phyloP scores from a whole-genome alignment of 495 filamentous ascomycete genomes.

The Podospora tetraspora region DNA sequence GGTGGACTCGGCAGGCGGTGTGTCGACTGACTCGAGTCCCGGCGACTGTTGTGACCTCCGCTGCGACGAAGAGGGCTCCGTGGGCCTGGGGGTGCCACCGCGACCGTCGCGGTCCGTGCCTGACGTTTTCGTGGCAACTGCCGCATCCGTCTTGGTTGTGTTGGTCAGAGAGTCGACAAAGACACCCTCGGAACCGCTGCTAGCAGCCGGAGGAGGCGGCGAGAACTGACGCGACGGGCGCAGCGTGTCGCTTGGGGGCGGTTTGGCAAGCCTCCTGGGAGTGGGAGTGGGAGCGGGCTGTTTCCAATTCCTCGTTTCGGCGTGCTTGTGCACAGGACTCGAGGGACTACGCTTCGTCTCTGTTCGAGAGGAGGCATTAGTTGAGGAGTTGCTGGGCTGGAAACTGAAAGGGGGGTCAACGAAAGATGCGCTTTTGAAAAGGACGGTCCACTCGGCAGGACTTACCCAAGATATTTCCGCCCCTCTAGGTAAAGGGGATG shows the following conservation, averaged over 20 bases:
- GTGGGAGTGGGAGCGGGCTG: neutral
- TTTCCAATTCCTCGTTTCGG: neutral
- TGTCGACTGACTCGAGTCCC: neutral
- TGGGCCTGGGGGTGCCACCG: neutral
- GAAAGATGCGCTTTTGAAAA: neutral
- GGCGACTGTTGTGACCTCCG: neutral
- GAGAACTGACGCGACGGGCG: neutral
- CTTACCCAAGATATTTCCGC: constrained; percentile 8
- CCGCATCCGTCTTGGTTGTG: neutral
- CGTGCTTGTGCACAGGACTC: neutral
- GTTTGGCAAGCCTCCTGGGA: neutral
- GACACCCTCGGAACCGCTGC: neutral
- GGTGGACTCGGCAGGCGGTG: neutral
- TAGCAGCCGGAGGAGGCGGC: neutral
- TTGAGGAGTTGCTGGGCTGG: neutral
- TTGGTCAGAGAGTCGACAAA: neutral
- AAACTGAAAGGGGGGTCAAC: neutral
- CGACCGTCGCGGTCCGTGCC: neutral
- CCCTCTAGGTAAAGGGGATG: constrained; percentile 11
- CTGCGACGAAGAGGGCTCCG: neutral
- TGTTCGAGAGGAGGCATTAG: neutral
- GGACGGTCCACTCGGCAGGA: neutral
- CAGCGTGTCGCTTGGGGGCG: neutral
- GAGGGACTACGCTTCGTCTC: neutral
- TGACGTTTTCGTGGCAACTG: neutral